Conservation (phyloP, 2,329 filamentous ascomycete genomes). For the Seiridium cupressi region DNA sequence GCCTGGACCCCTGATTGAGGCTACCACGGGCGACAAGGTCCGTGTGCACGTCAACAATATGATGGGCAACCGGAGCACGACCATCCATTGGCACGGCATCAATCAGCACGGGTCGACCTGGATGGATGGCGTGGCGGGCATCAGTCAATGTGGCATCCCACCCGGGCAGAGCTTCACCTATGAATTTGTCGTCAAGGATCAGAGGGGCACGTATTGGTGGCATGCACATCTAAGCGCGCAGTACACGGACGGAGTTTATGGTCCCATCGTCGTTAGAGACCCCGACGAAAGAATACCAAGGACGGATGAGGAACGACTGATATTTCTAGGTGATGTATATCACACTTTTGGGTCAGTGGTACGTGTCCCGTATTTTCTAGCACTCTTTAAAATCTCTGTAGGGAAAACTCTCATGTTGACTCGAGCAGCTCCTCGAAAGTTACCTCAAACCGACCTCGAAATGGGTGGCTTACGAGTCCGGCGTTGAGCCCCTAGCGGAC, state of each 20-base stretch:
- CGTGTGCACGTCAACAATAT: constrained; percentile 38
- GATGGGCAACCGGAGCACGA: constrained; percentile 39
- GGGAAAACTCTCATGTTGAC: constrained; percentile 9
- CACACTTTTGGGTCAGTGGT: constrained; percentile 30
- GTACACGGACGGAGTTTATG: constrained; percentile 64
- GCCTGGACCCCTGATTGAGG: constrained; percentile 43
- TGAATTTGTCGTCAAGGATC: constrained; percentile 50
- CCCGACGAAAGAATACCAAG: constrained; percentile 26
- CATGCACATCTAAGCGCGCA: constrained; percentile 61
- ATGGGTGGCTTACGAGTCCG: constrained; percentile 31
- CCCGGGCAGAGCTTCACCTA: constrained; percentile 57
- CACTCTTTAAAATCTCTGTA: not conserved
- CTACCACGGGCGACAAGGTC: constrained; percentile 40
- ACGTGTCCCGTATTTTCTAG: constrained; percentile 17
- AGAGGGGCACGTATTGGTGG: constrained; percentile 47
- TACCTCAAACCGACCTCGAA: constrained; percentile 30
- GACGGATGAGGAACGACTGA: constrained; percentile 31
- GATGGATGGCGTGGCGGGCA: constrained; percentile 64
- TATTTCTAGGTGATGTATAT: constrained; percentile 38
- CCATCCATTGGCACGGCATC: constrained; percentile 69
- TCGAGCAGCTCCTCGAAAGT: constrained; percentile 19
- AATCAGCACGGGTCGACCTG: constrained; percentile 61
- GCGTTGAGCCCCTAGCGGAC: constrained; percentile 38
- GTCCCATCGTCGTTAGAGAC: constrained; percentile 51
- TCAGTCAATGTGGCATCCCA: constrained; percentile 60